A percentile compares a stretch with the other conserved stretches of the same genome.
phyloP scores from a whole-genome alignment of 2,329 filamentous ascomycete species.

The Colletotrichum ledebouriae region DNA sequence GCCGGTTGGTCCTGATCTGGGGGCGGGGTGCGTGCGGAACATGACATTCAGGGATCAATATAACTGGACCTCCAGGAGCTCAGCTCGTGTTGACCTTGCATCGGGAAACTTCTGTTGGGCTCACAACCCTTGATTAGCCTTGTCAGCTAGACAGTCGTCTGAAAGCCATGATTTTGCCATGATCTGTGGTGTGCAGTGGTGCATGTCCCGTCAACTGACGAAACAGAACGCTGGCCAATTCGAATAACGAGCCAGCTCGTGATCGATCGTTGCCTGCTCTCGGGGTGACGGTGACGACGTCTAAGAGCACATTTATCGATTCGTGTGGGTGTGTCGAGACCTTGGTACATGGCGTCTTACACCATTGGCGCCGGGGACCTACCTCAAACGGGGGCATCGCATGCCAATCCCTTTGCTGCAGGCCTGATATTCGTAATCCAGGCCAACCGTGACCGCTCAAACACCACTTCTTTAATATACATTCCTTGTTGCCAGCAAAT shows the following conservation, averaged over 20 bases:
- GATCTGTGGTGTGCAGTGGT: not conserved
- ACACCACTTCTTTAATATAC: constrained; percentile 1
- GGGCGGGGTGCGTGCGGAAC: constrained; percentile 20
- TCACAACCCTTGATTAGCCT: constrained; percentile 2
- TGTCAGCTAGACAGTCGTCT: not conserved
- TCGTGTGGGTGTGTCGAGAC: constrained; percentile 9
- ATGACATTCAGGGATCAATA: not conserved
- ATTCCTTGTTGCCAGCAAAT: constrained; percentile 3
- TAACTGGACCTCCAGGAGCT: constrained; percentile 15
- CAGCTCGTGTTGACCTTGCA: constrained; percentile 13
- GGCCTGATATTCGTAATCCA: constrained; percentile 6
- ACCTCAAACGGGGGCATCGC: constrained; percentile 33
- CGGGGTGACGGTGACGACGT: constrained; percentile 40
- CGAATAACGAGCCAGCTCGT: not conserved
- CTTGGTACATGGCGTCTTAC: constrained; percentile 23
- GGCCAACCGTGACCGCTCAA: constrained; percentile 3
- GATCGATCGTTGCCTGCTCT: constrained; percentile 39
- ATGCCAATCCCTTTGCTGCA: constrained; percentile 31
- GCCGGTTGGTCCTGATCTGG: constrained; percentile 33
- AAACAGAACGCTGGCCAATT: constrained; percentile 2
- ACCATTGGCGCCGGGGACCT: constrained; percentile 24
- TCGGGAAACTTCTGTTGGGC: constrained; percentile 11
- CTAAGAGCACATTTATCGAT: constrained; percentile 29
- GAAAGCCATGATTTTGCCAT: constrained; percentile 6
- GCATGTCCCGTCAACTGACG: constrained; percentile 18